Evolutionary conservation across 495 filamentous ascomycete species (phyloP), one percentile per base, ranked within the genome.

Genomic region (Neurospora africana): DNA sequence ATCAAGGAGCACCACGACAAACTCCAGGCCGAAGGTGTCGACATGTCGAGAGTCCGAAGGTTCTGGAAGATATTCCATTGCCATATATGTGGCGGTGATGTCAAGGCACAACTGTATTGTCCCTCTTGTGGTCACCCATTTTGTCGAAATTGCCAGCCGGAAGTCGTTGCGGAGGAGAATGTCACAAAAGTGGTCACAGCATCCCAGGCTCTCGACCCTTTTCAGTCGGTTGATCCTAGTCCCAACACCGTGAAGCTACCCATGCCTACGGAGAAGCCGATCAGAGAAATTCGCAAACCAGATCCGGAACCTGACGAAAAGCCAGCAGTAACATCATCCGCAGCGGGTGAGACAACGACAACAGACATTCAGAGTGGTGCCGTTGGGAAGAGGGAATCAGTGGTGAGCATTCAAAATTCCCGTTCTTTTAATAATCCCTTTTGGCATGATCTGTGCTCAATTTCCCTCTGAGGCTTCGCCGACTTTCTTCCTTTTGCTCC

Each of bases 61-160:
- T 27, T 37, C 69, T 73, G 71, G 71, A 78, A 77, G 53, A 74
- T 80, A 69, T 83, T 80, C 69, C 82, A 82, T 70, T 83, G 80
- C 71, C 82, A 82, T 70, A 68, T 84, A n/a, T 83, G 81, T 73
- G 81, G 79, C 47, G 72, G 76, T 65, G 75, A 76, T 33, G 79
- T 78, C 44, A 76, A 74, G 70, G 76, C 80, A 35, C 79, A 77
- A 43, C 75, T 74, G 11, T 73, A 78, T 73, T 83, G 82, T 74
- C 70, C 72, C 23, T 78, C 80, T 40, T 82, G 82, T 47, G 81
- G 79, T n/a, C 82, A 84, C 73, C 76, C 72, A 5, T 71, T 82
- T 19, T 83, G 80, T 68, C 58, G 68, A 35, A 75, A 74, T 58
- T 83, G 82, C 70, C 72, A 69, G 37, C 76, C 71, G 67, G 80